phyloP scores from a whole-genome alignment of 805 yeast genomes.

The Metschnikowia lunata region DNA sequence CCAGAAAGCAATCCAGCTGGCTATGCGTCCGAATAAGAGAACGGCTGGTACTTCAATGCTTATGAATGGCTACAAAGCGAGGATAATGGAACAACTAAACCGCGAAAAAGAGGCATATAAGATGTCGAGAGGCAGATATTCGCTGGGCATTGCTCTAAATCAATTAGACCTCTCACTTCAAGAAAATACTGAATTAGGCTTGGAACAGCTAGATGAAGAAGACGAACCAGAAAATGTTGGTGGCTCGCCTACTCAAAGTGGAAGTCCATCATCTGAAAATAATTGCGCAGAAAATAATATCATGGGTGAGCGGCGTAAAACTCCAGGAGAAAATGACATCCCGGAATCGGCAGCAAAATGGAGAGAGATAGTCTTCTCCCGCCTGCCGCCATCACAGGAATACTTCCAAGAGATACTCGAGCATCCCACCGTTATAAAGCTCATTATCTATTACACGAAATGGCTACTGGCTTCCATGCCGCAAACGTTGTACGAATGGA shows the following conservation, averaged over 20 bases:
- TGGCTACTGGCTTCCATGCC: conserved; percentile 34
- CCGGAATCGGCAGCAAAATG: conserved; percentile 29
- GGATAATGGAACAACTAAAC: background rate
- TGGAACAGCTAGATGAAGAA: background rate
- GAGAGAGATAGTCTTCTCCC: conserved; percentile 27
- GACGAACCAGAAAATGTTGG: background rate
- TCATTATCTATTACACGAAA: conserved; percentile 31
- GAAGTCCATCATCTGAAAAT: background rate
- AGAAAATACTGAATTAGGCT: background rate
- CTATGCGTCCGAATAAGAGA: background rate
- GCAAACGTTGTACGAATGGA: conserved; percentile 31
- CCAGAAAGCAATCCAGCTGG: background rate
- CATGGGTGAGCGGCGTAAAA: background rate
- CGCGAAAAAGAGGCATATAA: background rate
- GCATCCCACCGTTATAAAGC: conserved; percentile 30
- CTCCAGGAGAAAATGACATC: background rate
- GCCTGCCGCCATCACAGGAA: conserved; percentile 26
- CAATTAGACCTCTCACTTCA: background rate
- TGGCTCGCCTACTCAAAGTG: background rate
- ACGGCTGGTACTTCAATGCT: conserved; percentile 1
- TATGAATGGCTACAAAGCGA: background rate
- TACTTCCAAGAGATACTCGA: conserved; percentile 22
- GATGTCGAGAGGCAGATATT: background rate
- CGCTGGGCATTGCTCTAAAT: background rate
- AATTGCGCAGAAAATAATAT: background rate